Conservation (phyloP, 805 yeast species). For the Ogataea haglerorum region DNA sequence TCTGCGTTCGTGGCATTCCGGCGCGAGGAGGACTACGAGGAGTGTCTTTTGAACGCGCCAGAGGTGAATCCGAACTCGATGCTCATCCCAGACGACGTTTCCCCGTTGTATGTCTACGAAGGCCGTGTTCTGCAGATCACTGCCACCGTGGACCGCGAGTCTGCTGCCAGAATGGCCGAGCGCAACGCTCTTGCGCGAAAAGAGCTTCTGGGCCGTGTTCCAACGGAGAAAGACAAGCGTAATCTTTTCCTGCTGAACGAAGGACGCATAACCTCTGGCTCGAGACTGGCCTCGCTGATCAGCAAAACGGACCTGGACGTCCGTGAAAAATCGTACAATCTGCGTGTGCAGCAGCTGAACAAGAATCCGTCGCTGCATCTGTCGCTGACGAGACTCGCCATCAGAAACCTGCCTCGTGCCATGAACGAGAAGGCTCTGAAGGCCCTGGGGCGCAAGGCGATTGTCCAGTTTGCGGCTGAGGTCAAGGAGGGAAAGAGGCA, state of each 20-base stretch:
- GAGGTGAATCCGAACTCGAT: conserved; percentile 55
- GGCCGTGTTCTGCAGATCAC: conserved; percentile 85
- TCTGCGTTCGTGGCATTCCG: conserved; percentile 91
- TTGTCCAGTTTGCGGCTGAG: conserved; percentile 90
- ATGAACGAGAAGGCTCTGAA: conserved; percentile 86
- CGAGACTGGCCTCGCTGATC: conserved; percentile 70
- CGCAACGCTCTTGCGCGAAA: conserved; percentile 70
- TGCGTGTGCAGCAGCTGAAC: conserved; percentile 85
- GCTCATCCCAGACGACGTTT: conserved; percentile 88
- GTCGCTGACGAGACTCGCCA: conserved; percentile 91
- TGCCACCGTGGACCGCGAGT: conserved; percentile 81
- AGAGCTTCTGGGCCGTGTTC: conserved; percentile 74
- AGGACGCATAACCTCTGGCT: conserved; percentile 81
- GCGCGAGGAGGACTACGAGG: conserved; percentile 55
- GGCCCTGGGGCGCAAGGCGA: conserved; percentile 90
- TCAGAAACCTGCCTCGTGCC: conserved; percentile 89
- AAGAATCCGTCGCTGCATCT: conserved; percentile 89
- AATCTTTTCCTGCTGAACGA: conserved; percentile 84
- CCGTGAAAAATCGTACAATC: conserved; percentile 80
- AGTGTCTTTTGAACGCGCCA: conserved; percentile 79
- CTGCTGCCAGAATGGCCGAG: conserved; percentile 73
- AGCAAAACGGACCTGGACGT: conserved; percentile 75
- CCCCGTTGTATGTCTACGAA: conserved; percentile 83
- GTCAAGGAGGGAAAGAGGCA: conserved; percentile 74
- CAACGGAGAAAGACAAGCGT: conserved; percentile 78